Evolutionary conservation across 495 filamentous ascomycete genomes (phyloP).

Genomic region (Penicillium cinerascens): DNA sequence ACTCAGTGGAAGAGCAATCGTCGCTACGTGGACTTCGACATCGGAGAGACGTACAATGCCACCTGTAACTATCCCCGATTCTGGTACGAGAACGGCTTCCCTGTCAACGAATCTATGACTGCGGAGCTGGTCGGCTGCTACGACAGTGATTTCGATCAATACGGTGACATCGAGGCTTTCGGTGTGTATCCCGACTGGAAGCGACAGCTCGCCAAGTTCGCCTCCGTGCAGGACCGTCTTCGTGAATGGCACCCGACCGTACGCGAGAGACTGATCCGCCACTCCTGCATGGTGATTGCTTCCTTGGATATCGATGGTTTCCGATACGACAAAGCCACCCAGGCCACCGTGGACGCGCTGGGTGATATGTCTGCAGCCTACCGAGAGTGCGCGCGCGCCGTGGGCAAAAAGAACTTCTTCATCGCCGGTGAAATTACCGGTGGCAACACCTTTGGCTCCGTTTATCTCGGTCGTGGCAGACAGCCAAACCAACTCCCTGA

Average conservation of each 20-base stretch:
- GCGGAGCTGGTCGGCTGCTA: conserved; percentile 56
- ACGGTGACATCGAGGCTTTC: conserved; percentile 65
- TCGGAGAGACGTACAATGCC: conserved; percentile 52
- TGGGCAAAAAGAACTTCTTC: conserved; percentile 63
- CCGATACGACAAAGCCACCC: conserved; percentile 65
- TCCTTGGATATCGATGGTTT: conserved; percentile 65
- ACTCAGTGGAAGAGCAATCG: conserved; percentile 54
- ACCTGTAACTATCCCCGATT: conserved; percentile 63
- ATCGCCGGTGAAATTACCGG: conserved; percentile 63
- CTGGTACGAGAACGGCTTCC: conserved; percentile 61
- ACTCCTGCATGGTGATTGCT: conserved; percentile 62
- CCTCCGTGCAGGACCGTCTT: conserved; percentile 70
- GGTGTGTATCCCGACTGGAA: conserved; percentile 66
- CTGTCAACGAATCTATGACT: conserved; percentile 42
- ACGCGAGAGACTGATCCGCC: conserved; percentile 53
- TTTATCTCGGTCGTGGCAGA: conserved; percentile 64
- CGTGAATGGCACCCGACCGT: conserved; percentile 66
- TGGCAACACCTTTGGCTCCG: conserved; percentile 59
- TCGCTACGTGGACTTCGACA: conserved; percentile 59
- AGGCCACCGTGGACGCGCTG: conserved; percentile 61
- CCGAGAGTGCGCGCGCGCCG: conserved; percentile 51
- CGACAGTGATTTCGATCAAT: conserved; percentile 68
- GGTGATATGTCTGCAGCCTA: conserved; percentile 51
- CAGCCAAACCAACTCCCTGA: conserved; percentile 47
- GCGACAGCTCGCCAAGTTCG: conserved; percentile 67